Conservation (phyloP, 164 flowering plant species). For the Nelumbo lutea region DNA sequence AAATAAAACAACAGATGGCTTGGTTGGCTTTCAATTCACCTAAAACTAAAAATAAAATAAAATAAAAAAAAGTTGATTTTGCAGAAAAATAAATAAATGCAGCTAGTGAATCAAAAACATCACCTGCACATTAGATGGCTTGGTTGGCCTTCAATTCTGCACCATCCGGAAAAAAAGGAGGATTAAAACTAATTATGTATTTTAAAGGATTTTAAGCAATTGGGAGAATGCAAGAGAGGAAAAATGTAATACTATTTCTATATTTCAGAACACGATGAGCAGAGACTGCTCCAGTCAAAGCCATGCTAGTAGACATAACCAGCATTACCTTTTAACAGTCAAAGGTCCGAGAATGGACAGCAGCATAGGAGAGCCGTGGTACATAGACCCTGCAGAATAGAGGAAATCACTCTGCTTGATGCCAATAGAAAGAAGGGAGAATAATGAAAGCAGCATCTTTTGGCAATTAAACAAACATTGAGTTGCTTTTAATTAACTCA, state of each 20-base stretch:
- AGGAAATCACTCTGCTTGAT: constrained; percentile 5
- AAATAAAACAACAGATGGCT: neutral
- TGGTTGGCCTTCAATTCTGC: constrained; percentile 68
- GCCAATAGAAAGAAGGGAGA: neutral
- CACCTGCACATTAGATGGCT: constrained; percentile 70
- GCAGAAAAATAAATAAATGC: neutral
- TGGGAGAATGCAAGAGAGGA: no score
- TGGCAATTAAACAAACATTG: no score
- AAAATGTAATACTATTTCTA: neutral
- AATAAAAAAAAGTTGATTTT: neutral
- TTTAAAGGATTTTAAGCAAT: neutral
- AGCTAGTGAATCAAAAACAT: neutral
- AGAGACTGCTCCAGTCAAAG: neutral
- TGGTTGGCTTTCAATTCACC: neutral
- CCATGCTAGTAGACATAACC: no score
- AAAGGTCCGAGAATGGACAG: constrained; percentile 79
- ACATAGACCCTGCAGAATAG: constrained; percentile 77
- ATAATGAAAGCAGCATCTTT: neutral
- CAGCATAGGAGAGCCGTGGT: constrained; percentile 90
- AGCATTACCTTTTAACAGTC: constrained; percentile 54
- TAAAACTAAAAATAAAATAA: neutral
- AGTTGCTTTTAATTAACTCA: neutral
- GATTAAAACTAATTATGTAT: neutral
- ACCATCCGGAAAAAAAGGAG: constrained; percentile 3
- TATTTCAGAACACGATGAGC: neutral